Percentiles rank a stretch among this genome's conserved stretches.
These are phyloP conservation scores for Cystobasidium sp. DNA, from an alignment of 1,284 basidiomycete genomes.

Conservation along the genomic window DNA sequence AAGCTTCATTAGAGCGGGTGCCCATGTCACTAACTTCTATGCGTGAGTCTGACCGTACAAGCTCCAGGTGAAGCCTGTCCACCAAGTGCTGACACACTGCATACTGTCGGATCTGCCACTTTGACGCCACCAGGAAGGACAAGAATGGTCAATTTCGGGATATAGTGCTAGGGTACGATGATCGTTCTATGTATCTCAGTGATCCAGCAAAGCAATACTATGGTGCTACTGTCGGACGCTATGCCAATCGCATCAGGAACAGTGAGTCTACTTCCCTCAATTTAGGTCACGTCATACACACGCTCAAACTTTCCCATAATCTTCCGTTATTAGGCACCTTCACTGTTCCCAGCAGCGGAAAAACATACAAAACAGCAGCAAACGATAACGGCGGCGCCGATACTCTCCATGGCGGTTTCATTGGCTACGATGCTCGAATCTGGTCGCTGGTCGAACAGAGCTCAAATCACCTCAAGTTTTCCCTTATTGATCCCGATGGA, in stretches of 20 bases:
- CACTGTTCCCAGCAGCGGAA: slow-evolving; percentile 64
- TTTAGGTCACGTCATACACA: no score
- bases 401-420: slow-evolving; percentile 64
- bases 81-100: background rate
- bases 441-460: slow-evolving; percentile 63
- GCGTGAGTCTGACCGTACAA: background rate
- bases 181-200: slow-evolving; percentile 49
- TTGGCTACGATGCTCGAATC: slow-evolving; percentile 63
- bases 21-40: slow-evolving; percentile 19
- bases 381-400: slow-evolving; percentile 61
- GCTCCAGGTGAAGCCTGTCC: no score
- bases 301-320: background rate
- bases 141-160: slow-evolving; percentile 61
- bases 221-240: slow-evolving; percentile 57
- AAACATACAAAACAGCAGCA: slow-evolving; percentile 63
- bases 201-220: slow-evolving; percentile 31
- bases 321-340: slow-evolving; percentile 59
- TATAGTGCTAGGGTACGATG: slow-evolving; percentile 64
- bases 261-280: background rate
- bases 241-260: slow-evolving; percentile 63
- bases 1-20: slow-evolving; percentile 58
- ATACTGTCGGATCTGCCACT: slow-evolving; percentile 62
- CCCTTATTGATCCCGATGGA: slow-evolving; percentile 62
- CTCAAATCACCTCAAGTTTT: slow-evolving; percentile 62
- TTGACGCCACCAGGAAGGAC: slow-evolving; percentile 63